Evolutionary conservation across 129 eudicot genomes (phyloP), one percentile per base, ranked within the genome.

Genomic region (Pittosporum tobira): DNA sequence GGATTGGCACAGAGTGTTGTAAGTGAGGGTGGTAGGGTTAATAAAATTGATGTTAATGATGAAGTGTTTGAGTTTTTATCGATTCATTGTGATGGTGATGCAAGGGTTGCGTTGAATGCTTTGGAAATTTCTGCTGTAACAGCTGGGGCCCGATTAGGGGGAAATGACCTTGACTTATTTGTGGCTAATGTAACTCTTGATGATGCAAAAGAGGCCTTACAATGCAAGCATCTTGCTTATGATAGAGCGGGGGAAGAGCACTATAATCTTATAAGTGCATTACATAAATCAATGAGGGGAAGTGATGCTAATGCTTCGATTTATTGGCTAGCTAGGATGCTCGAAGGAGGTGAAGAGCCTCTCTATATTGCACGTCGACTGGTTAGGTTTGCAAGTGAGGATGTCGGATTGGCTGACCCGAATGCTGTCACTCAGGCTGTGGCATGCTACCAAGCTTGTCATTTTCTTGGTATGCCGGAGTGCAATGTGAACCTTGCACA

Each of bases 321-420:
- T 19, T 91, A 91, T 63, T 91, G 98, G 98, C 78, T 91, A 4
- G 90, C 88, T 0, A 83, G 98, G 71, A 91, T 91, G 94, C 64
- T 91, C 49, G 94, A 86, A 71, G 94, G 90, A 5, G 98, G 98
- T 51, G 96, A 91, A 63, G 72, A 86, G 67, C 95, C 98, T 21
- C 83, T 91, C 1, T 86, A 83, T 69, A 83, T 91, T 69, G 90
- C 98, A 1, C 95, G 98, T 1, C 66, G 98, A 40, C 84, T 91
- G 24, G 64, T 91, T 29, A 67, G 76, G 72, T 91, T 86, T 58
- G 81, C 98, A 1, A 77, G 94, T 29, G 96, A 86, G 63, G 98
- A 91, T 61, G 87, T 91, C 24, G 98, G 98, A 22, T 60, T 91
- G 59, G 98, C 94, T 6, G 96, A 91, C 56, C 76, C 98, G 0